Evolutionary conservation across 2,329 filamentous ascomycete species (phyloP).

Genomic region (Alternaria ethzedia): DNA sequence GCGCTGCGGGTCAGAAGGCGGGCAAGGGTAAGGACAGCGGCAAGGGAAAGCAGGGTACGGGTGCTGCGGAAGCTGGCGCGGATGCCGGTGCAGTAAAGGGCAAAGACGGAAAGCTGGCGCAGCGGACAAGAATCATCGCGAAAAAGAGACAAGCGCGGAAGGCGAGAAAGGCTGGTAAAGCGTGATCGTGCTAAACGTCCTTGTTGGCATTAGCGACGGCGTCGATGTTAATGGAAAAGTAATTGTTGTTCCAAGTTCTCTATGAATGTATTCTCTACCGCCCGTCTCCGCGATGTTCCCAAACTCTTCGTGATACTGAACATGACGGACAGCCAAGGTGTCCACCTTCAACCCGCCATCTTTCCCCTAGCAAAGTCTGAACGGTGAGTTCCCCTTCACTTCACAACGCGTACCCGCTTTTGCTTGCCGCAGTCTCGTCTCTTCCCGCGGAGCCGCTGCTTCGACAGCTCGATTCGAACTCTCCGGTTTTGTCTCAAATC

Average conservation of each 20-base stretch:
- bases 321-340: neutral
- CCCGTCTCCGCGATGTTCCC: neutral
- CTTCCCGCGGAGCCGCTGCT: neutral
- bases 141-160: slow-evolving; percentile 80
- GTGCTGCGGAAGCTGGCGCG: slow-evolving; percentile 18
- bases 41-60: slow-evolving; percentile 25
- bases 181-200: slow-evolving; percentile 23
- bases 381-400: neutral
- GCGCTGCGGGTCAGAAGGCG: slow-evolving; percentile 7
- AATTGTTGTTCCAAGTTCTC: neutral
- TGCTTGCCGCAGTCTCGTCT: neutral
- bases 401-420: neutral
- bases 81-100: slow-evolving; percentile 19
- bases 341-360: neutral
- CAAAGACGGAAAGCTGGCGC: slow-evolving; percentile 59
- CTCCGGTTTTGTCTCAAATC: neutral
- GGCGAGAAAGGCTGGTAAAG: slow-evolving; percentile 64
- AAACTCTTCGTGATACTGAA: neutral
- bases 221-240: slow-evolving; percentile 8
- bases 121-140: slow-evolving; percentile 79
- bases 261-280: neutral
- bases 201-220: slow-evolving; percentile 21
- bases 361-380: neutral
- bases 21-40: slow-evolving; percentile 19
- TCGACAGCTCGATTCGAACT: neutral